A percentile compares a stretch with the other conserved stretches of the same genome.
Evolutionary conservation across 306 rosid species (phyloP).

Genomic region (Rosa persica): DNA sequence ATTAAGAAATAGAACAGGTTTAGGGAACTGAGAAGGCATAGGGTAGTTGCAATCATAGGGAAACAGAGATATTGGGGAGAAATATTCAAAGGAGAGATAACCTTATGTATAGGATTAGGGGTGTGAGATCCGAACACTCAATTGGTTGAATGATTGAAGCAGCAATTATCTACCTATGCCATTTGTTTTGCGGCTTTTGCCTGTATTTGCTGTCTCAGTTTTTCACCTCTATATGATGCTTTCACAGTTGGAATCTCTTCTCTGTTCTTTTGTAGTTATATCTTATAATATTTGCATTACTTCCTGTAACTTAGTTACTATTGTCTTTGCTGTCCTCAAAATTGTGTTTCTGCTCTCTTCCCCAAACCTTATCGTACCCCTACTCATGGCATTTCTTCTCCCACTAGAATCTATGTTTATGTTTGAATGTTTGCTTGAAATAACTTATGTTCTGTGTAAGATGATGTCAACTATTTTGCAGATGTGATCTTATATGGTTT

Average conservation of each 20-base stretch:
- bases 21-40: not conserved
- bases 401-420: not conserved
- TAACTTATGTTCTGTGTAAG: not conserved
- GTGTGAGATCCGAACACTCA: not conserved
- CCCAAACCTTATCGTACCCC: not conserved
- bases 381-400: not conserved
- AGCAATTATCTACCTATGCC: not conserved
- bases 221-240: not conserved
- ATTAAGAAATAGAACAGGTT: not conserved
- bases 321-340: not conserved
- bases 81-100: not conserved
- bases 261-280: not conserved
- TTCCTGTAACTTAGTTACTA: not conserved
- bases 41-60: not conserved
- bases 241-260: not conserved
- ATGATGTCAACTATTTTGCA: not conserved
- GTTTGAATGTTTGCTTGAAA: not conserved
- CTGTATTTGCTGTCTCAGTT: not conserved
- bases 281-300: not conserved
- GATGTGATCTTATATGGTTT: not conserved
- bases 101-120: not conserved
- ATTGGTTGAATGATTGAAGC: not conserved
- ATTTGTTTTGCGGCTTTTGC: not conserved
- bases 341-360: not conserved
- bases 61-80: not conserved